Conservation (phyloP, 176 grass and related monocot genomes). For the Dendrocalamus sinicus region DNA sequence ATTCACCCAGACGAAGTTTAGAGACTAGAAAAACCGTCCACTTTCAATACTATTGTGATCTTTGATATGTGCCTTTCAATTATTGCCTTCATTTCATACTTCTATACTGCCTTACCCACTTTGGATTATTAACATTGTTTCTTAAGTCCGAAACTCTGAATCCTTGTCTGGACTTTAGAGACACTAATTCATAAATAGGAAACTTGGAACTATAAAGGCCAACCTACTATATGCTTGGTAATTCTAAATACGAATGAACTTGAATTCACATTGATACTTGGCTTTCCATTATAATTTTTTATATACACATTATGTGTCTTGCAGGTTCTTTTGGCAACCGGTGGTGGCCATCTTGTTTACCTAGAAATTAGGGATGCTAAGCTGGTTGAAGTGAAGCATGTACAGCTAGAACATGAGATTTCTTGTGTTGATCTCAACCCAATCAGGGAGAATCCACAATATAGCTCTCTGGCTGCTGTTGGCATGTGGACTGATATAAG, state of each 20-base stretch:
- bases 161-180: background rate
- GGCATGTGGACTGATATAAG: slow-evolving; percentile 99
- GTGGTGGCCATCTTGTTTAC: slow-evolving; percentile 98
- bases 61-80: background rate
- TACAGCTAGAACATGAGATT: slow-evolving; percentile 88
- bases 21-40: background rate
- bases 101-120: background rate
- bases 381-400: slow-evolving; percentile 86
- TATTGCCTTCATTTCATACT: background rate
- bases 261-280: slow-evolving; percentile 2
- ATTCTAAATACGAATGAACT: background rate
- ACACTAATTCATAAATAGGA: background rate
- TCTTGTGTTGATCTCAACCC: slow-evolving; percentile 95
- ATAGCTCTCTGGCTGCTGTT: slow-evolving; percentile 85
- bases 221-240: slow-evolving; percentile 8
- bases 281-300: slow-evolving; percentile 15
- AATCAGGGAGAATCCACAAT: slow-evolving; percentile 59
- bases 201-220: background rate
- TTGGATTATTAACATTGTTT: background rate
- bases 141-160: background rate
- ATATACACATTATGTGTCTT: slow-evolving; percentile 33
- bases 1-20: background rate
- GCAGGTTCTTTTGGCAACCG: slow-evolving; percentile 89
- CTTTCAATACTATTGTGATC: background rate
- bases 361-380: slow-evolving; percentile 83